Percentiles rank a stretch among this genome's conserved stretches.
Evolutionary conservation across 257 asterid genomes (phyloP).

Genomic region (Asclepias syriaca): DNA sequence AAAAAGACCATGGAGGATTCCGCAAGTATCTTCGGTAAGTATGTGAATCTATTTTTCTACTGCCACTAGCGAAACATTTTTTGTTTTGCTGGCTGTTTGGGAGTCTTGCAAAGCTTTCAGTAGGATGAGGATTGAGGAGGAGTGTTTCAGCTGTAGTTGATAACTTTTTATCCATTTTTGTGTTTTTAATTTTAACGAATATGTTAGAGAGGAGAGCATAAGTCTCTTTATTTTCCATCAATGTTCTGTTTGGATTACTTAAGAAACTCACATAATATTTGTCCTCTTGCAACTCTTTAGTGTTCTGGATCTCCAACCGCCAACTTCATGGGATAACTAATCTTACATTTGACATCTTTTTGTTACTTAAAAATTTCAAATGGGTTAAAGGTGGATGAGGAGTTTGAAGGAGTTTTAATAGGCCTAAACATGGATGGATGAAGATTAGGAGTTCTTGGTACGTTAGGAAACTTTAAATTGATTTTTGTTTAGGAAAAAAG

Average conservation of each 20-base stretch:
- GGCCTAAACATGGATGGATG: background rate
- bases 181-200: background rate
- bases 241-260: background rate
- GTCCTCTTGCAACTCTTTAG: background rate
- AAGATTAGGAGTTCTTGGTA: background rate
- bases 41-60: conserved; percentile 18
- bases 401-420: background rate
- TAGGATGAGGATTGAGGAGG: background rate
- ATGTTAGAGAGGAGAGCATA: background rate
- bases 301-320: background rate
- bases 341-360: background rate
- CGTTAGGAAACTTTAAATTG: background rate
- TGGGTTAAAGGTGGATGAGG: background rate
- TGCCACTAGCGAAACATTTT: background rate
- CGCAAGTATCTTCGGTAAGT: conserved; percentile 93
- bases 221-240: background rate
- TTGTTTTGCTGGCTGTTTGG: background rate
- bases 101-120: background rate
- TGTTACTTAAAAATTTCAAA: background rate
- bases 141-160: background rate
- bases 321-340: background rate
- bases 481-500: conserved; percentile 1
- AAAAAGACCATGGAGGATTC: conserved; percentile 87
- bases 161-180: background rate
- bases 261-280: background rate